These are phyloP conservation scores for Kandelia obovata DNA, from an alignment of 345 rosid species.

Conservation along the genomic window DNA sequence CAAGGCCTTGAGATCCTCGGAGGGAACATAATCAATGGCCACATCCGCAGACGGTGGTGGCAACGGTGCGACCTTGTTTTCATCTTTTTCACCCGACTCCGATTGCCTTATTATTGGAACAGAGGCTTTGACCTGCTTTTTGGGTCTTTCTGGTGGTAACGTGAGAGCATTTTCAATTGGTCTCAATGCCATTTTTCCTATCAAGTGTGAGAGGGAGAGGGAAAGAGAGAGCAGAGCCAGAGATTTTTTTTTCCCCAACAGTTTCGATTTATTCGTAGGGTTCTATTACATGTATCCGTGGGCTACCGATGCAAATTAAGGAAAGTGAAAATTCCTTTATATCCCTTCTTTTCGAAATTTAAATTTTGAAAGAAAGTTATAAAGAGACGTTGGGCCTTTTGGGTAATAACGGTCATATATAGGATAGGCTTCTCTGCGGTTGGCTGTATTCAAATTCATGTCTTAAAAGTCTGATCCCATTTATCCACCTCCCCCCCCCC, in stretches of 20 bases:
- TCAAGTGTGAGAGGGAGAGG: background rate
- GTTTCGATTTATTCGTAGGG: too few species aligned
- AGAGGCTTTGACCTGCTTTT: constrained; percentile 54
- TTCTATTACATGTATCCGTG: too few species aligned
- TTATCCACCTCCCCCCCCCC: too few species aligned
- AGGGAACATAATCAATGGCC: constrained; percentile 56
- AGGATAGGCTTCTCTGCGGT: background rate
- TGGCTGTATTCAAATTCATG: background rate
- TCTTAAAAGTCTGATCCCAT: too few species aligned
- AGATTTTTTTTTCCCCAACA: too few species aligned
- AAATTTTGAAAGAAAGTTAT: constrained; percentile 14
- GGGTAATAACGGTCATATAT: too few species aligned
- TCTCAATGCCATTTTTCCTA: constrained; percentile 66
- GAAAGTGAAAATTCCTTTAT: background rate
- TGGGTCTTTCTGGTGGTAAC: constrained; percentile 50
- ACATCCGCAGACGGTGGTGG: constrained; percentile 29
- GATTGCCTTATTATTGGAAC: constrained; percentile 31
- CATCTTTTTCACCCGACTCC: constrained; percentile 40
- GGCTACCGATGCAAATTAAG: background rate
- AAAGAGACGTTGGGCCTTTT: background rate
- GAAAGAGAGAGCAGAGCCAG: background rate
- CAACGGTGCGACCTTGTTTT: constrained; percentile 47
- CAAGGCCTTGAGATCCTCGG: constrained; percentile 52
- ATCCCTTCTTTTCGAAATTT: background rate
- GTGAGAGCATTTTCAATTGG: constrained; percentile 83